These are phyloP conservation scores for Tardiomyces blankii DNA, from an alignment of 1,139 yeast species.

Conservation along the genomic window DNA sequence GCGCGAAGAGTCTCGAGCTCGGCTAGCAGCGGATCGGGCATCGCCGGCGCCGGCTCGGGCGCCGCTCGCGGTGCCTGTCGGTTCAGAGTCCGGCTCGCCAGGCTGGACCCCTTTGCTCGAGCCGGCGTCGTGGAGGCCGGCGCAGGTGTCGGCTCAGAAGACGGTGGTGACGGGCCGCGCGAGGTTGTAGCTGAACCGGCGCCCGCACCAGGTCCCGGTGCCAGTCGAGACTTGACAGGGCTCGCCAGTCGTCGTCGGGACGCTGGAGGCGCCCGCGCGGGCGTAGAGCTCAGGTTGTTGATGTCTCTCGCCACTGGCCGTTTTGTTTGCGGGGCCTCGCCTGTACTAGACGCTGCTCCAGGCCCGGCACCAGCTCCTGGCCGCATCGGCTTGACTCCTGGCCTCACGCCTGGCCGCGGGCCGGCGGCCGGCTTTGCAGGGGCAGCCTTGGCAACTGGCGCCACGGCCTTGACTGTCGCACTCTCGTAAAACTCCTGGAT, in stretches of 20 bases:
- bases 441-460: constrained; percentile 13
- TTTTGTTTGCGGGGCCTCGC: constrained; percentile 1
- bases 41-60: constrained; percentile 26
- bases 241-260: constrained; percentile 4
- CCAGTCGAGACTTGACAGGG: constrained; percentile 6
- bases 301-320: background rate
- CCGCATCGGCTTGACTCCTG: constrained; percentile 5
- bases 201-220: background rate
- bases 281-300: background rate
- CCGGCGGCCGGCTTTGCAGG: constrained; percentile 11
- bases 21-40: constrained; percentile 27
- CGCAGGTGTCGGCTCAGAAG: constrained; percentile 7
- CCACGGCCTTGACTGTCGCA: constrained; percentile 42
- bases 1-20: constrained; percentile 43
- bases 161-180: constrained; percentile 6
- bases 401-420: constrained; percentile 3
- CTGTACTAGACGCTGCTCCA: constrained; percentile 12
- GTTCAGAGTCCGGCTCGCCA: constrained; percentile 6
- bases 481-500: constrained; percentile 48
- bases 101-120: constrained; percentile 6
- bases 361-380: constrained; percentile 8
- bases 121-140: constrained; percentile 11
- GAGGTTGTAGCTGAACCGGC: constrained; percentile 2
- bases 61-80: constrained; percentile 5
- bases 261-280: constrained; percentile 1